Evolutionary conservation across 257 asterid species (phyloP), one percentile per base, ranked within the genome.

Genomic region (Coffea canephora): DNA sequence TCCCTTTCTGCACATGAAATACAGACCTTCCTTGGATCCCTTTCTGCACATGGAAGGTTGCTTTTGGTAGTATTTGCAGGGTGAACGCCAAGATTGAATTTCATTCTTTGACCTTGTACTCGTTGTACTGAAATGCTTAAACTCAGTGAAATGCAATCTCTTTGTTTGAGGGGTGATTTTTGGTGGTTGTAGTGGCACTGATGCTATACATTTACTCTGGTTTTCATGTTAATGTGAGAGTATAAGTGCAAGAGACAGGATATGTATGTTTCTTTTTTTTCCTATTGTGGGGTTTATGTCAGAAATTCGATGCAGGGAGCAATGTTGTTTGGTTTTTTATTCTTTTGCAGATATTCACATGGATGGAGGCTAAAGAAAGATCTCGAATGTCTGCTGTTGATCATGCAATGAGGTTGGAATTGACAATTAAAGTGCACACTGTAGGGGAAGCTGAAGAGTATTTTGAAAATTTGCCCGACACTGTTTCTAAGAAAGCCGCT

Each of bases 401-500:
- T 75, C 83, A 69, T 77, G 86, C 86, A 64, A 54, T 78, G 74
- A 70, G 64, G 77, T 67, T 64, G 70, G 83, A 84, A 82, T 82
- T 86, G 71, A 84, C 75, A 3, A 74, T 77, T 64, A 79, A 86
- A 80, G 75, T 80, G 16, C 79, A 71, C 0, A 69, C 82, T 57
- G 34, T 52, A 50, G 49, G 59, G 43, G 87, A 71, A 64, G 87
- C 87, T 69, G 87, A 84, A 82, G 74, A 78, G 73, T 79, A 82
- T 82, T 86, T 84, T 82, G 86, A 80, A 11, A 81, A 65, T 31
- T 64, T 87, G 78, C 77, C 80, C 0, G 71, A 79, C 65, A 43
- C 80, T n/a, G 52, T 78, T 67, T 80, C 88, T 31, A 80, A n/a
- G 73, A 87, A 84, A 78, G 83, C 85, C 75, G 78, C 89, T 23